A percentile compares a stretch with the other conserved stretches of the same genome.
Conservation (phyloP, 208 protist genomes). For the Leishmania major region DNA sequence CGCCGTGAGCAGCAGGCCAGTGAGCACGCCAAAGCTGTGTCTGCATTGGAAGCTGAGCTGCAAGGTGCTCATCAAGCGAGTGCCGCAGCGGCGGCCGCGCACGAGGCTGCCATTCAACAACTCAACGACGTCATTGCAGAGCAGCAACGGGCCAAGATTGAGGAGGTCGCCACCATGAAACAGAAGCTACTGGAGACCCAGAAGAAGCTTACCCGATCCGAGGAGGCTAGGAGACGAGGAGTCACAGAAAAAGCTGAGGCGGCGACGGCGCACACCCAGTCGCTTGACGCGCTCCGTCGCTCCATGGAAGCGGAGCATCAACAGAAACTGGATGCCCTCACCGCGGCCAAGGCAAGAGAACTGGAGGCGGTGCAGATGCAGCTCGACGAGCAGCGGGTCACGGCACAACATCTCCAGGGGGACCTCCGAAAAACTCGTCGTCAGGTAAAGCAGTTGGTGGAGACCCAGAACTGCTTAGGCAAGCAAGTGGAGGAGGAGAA, state of each 20-base stretch:
- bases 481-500: slow-evolving; percentile 23
- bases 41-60: background rate
- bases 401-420: background rate
- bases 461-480: slow-evolving; percentile 16
- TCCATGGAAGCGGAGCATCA: slow-evolving; percentile 13
- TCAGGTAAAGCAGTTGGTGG: slow-evolving; percentile 12
- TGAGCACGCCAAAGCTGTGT: background rate
- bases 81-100: background rate
- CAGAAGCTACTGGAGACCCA: slow-evolving; percentile 5
- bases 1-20: background rate
- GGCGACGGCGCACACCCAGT: slow-evolving; percentile 12
- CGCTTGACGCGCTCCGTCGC: slow-evolving; percentile 8
- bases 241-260: background rate
- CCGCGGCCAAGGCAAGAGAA: slow-evolving; percentile 13
- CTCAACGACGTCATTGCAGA: slow-evolving; percentile 27
- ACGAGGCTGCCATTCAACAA: slow-evolving; percentile 10
- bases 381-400: background rate
- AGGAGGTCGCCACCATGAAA: background rate
- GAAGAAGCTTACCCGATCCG: background rate
- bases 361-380: slow-evolving; percentile 15
- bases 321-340: slow-evolving; percentile 14
- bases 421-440: slow-evolving; percentile 10
- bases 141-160: background rate
- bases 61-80: background rate
- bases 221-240: background rate